Base-by-base conservation (phyloP, 2,329 filamentous ascomycete genomes). In the Colletotrichum somersetense region DNA sequence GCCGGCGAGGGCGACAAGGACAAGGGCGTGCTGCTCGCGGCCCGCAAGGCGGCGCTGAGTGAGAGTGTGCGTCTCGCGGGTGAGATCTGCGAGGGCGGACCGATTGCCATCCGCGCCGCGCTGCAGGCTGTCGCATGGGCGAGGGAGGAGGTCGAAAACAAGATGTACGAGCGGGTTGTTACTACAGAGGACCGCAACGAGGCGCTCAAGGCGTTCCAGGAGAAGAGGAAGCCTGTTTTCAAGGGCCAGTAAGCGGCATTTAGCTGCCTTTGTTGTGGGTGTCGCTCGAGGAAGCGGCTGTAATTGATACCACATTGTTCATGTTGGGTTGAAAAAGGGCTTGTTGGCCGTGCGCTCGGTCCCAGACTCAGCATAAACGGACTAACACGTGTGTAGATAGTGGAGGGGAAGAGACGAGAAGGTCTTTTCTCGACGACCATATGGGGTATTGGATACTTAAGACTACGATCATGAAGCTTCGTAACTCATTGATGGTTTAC, bases 61-160 rank as follows among this genome's bases (percentile, higher is more conserved):
- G 93, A 94, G 82, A 92, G 94, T 18, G 89, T 98, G 48, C 88
- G 90, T 75, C 83, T 98, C 71, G 96, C 96, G 1, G 85, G 88
- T 75, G 93, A 95, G 81, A 97, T 98, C 63, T 97, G 94, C 80
- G 92, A 97, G 81, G 95, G 95, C 38, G 96, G 93, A 0, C 96
- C 96, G 0, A 86, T 97, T 71, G 95, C 95, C 0, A 87, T 97
- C 42, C 88, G 92, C 74, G 92, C 94, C 65, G 96, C 91, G 3
- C 84, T 98, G 79, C 87, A 91, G 81, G 96, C 96, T 1, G 92
- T 98, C 2, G 87, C 89, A 65, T 88, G 90, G 88, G 81, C 94
- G 80, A 83, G 88, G 5, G 93, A 96, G 83, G 89, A 89, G 78
- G 89, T 91, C n/a, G 96, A 98, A 85, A 96, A 95, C 81, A 87